Evolutionary conservation across 768 basidiomycete species (phyloP), one percentile per base, ranked within the genome.

Genomic region (Panellus pusillus): DNA sequence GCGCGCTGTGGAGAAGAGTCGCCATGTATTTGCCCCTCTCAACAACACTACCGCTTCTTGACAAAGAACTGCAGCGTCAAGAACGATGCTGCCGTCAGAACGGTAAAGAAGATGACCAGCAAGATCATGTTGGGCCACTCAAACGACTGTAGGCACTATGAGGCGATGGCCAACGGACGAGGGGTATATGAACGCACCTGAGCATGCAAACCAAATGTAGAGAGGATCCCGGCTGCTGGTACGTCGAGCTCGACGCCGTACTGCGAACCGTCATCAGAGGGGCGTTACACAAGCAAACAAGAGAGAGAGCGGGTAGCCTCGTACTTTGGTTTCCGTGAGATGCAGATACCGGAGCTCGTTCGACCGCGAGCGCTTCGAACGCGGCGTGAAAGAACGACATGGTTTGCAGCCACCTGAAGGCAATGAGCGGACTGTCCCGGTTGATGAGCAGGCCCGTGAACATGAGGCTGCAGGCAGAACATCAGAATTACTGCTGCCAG

Each of bases 211-310:
- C 97, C 97, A 63, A 99, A 99, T 24, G 88, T 86, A 8, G 93
- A 95, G 18, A 99, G 74, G 63, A 99, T 98, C 2, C 93, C 90
- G 0, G 97, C 96, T 6, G 94, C 93, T 1, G 97, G 96, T 0
- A 99, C 87, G 64, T 98, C 95, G 41, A 99, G 78, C 64, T 98
- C 97, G 3, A 99, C 89, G 27, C 97, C 97, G 68, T 95, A 98
- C 91, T 97, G n/a, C 18, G n/a, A 40, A 15, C 15, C 12, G 9
- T 20, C 9, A 27, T 55, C 54, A 55, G 50, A 42, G 37, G 14
- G 43, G 31, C 35, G 24, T 19, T 45, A 28, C 9, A 44, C 9
- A 49, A n/a, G n/a, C n/a, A n/a, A n/a, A n/a, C n/a, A n/a, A n/a
- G n/a, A 38, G 47, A n/a, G n/a, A 40, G 32, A 11, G 17, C 3